Percentiles rank a stretch among this genome's conserved stretches.
Evolutionary conservation across 169 alveolate genomes (phyloP).

Genomic region (Plasmodium fragile): DNA sequence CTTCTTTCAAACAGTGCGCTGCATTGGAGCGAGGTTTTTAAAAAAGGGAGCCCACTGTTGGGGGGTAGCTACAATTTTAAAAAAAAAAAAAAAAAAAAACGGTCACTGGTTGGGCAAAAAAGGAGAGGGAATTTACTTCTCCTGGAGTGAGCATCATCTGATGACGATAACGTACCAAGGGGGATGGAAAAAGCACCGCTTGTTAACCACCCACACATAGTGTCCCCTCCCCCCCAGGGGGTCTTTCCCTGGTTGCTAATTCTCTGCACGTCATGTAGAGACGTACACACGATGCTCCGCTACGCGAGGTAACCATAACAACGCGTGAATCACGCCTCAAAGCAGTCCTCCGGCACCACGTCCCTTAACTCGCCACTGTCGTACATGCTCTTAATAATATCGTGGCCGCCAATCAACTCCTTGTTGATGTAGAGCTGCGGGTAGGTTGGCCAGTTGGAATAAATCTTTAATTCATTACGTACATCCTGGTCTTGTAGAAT

Average conservation of each 20-base stretch:
- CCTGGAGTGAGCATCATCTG: background rate
- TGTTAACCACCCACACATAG: background rate
- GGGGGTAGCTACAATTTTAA: background rate
- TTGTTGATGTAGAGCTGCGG: constrained; percentile 91
- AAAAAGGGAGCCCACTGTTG: background rate
- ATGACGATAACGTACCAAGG: background rate
- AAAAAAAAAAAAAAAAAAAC: constrained; percentile 19
- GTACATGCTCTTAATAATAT: constrained; percentile 83
- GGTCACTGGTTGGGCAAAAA: background rate
- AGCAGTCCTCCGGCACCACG: constrained; percentile 79
- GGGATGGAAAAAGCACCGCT: background rate
- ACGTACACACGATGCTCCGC: background rate
- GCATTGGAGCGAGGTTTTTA: background rate
- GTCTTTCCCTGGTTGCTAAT: background rate
- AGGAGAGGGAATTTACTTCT: background rate
- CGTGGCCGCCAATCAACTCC: constrained; percentile 86
- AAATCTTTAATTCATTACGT: constrained; percentile 91
- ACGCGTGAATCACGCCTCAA: background rate
- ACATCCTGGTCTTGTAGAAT: constrained; percentile 89
- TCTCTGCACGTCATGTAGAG: background rate
- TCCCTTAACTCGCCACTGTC: constrained; percentile 78
- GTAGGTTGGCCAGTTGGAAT: constrained; percentile 95
- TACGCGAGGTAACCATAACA: background rate
- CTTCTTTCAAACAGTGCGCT: background rate
- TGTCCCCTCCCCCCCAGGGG: background rate